Conservation (phyloP, 768 basidiomycete species). For the Hebeloma cylindrosporum region DNA sequence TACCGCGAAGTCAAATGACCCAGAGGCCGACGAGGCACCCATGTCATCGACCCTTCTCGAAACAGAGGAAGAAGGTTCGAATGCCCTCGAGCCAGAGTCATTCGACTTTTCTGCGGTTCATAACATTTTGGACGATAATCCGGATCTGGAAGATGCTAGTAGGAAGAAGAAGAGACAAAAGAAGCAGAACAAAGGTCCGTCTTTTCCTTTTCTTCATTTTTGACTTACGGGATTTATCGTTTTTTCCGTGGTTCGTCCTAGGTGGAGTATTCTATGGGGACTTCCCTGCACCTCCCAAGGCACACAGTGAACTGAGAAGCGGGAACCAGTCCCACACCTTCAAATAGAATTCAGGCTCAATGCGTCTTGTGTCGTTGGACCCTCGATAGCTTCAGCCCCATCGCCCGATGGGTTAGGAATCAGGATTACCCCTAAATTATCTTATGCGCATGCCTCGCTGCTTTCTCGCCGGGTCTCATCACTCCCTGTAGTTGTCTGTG, state of each 20-base stretch:
- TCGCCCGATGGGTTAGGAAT: slow-evolving; percentile 1
- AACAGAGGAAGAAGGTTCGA: too few species aligned
- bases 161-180: slow-evolving; percentile 51
- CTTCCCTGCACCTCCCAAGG: slow-evolving; percentile 66
- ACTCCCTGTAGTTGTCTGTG: too few species aligned
- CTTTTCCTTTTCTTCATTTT: slow-evolving; percentile 5
- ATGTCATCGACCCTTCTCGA: too few species aligned
- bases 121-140: slow-evolving; percentile 68
- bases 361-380: slow-evolving; percentile 1
- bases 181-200: slow-evolving; percentile 33
- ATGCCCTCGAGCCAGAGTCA: too few species aligned
- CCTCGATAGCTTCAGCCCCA: background rate
- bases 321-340: slow-evolving; percentile 75
- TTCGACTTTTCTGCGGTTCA: slow-evolving; percentile 73
- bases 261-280: slow-evolving; percentile 50
- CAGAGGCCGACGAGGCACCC: slow-evolving; percentile 10
- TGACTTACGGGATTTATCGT: slow-evolving; percentile 1
- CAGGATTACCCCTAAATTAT: too few species aligned
- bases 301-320: slow-evolving; percentile 61
- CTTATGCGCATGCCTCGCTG: background rate
- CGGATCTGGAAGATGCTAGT: slow-evolving; percentile 40
- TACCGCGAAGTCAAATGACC: too few species aligned
- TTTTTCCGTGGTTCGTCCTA: slow-evolving; percentile 19
- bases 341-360: slow-evolving; percentile 35
- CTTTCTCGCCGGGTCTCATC: too few species aligned